These are phyloP conservation scores for Podila epicladia DNA, from an alignment of 192 early-diverging fungal species.

Conservation along the genomic window DNA sequence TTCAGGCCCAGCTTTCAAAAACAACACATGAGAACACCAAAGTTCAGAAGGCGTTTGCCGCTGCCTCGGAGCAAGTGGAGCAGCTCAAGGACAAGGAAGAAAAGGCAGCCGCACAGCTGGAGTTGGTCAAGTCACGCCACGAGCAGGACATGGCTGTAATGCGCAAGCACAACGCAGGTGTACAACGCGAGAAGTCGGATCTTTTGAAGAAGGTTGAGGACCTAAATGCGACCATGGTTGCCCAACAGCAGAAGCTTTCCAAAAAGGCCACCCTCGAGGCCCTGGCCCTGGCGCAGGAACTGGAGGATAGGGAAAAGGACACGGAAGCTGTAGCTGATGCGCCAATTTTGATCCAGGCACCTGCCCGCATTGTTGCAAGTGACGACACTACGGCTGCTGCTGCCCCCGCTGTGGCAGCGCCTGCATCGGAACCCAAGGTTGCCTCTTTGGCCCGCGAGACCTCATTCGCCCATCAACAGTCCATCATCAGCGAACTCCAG, in stretches of 20 bases:
- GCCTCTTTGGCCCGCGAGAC: constrained; percentile 46
- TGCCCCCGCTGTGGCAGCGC: not conserved
- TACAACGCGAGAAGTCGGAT: constrained; percentile 71
- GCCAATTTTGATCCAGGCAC: constrained; percentile 29
- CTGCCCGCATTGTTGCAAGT: not conserved
- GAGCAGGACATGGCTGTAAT: constrained; percentile 70
- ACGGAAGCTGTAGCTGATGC: not conserved
- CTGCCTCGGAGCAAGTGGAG: constrained; percentile 66
- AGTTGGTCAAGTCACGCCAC: constrained; percentile 61
- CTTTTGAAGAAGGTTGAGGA: constrained; percentile 66
- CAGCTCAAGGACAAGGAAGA: constrained; percentile 69
- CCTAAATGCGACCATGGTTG: constrained; percentile 56
- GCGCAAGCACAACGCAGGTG: constrained; percentile 60
- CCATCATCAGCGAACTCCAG: constrained; percentile 42
- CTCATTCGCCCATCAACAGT: constrained; percentile 44
- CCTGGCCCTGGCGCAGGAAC: constrained; percentile 32
- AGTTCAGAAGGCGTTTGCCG: constrained; percentile 59
- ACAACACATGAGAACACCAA: constrained; percentile 64
- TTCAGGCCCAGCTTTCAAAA: constrained; percentile 56
- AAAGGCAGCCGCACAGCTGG: constrained; percentile 48
- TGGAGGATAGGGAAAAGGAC: constrained; percentile 16
- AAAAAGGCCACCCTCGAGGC: constrained; percentile 45
- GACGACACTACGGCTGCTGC: constrained; percentile 8
- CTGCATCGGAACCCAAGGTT: constrained; percentile 20
- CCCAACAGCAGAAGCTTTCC: constrained; percentile 48